Evolutionary conservation across 2,329 filamentous ascomycete species (phyloP).

Genomic region (Chlorencoelia australis): DNA sequence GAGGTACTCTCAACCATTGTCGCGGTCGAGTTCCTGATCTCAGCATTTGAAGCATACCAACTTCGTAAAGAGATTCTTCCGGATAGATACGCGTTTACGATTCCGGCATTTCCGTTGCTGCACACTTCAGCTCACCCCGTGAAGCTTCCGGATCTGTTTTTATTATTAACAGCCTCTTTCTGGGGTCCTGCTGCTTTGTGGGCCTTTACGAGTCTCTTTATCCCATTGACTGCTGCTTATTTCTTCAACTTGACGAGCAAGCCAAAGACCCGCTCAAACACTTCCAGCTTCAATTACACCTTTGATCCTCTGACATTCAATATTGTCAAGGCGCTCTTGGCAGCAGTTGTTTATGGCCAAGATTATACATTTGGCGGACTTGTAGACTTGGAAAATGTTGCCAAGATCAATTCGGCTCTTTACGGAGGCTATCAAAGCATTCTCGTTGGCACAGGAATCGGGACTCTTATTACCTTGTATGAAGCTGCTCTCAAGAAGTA

Average conservation of each 20-base stretch:
- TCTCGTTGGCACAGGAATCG: constrained; percentile 58
- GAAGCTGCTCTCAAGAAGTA: constrained; percentile 67
- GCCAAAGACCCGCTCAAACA: constrained; percentile 27
- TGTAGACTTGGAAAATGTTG: constrained; percentile 48
- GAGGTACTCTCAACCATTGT: constrained; percentile 62
- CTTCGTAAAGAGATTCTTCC: constrained; percentile 63
- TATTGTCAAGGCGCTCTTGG: constrained; percentile 72
- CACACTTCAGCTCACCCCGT: constrained; percentile 50
- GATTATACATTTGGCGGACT: constrained; percentile 53
- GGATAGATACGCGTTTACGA: constrained; percentile 60
- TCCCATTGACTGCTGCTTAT: constrained; percentile 68
- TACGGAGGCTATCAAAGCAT: constrained; percentile 64
- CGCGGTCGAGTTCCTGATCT: constrained; percentile 58
- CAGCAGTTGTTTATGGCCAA: constrained; percentile 71
- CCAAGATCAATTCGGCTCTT: constrained; percentile 53
- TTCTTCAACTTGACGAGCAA: constrained; percentile 77
- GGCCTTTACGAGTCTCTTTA: constrained; percentile 57
- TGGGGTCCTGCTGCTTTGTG: constrained; percentile 77
- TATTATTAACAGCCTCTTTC: constrained; percentile 65
- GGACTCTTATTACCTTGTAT: constrained; percentile 61
- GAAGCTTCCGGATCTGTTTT: constrained; percentile 70
- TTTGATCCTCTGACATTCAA: constrained; percentile 88
- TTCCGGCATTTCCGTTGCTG: constrained; percentile 50
- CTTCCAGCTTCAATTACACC: constrained; percentile 41
- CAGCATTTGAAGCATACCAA: constrained; percentile 59